Evolutionary conservation across 768 basidiomycete genomes (phyloP).

Genomic region (Psilocybe cubensis): DNA sequence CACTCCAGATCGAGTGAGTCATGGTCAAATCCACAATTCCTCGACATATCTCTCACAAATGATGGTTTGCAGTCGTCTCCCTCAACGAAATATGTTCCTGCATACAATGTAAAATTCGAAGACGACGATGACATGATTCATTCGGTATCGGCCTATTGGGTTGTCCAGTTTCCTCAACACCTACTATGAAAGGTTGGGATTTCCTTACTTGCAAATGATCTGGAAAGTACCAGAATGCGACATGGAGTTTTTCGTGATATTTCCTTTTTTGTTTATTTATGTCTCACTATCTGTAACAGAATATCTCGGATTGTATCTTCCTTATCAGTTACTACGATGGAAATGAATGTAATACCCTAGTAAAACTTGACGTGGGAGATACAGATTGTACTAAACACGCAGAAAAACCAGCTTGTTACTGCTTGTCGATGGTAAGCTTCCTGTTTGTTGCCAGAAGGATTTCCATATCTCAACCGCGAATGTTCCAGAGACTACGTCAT

Average conservation of each 20-base stretch:
- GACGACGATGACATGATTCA: slow-evolving; percentile 89
- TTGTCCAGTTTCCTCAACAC: slow-evolving; percentile 77
- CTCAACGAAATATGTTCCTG: slow-evolving; percentile 53
- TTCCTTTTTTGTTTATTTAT: slow-evolving; percentile 1
- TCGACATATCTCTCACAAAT: background rate
- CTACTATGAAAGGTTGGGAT: slow-evolving; percentile 10
- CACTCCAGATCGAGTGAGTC: slow-evolving; percentile 37
- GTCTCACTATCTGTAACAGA: slow-evolving; percentile 8
- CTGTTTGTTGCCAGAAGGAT: background rate
- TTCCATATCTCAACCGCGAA: background rate
- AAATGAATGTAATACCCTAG: background rate
- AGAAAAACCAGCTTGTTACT: no score
- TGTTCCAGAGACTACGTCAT: background rate
- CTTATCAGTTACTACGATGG: background rate
- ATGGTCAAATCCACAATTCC: background rate
- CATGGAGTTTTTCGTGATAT: background rate
- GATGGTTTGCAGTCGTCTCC: slow-evolving; percentile 27
- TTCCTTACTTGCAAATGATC: background rate
- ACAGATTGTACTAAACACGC: no score
- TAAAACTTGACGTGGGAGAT: background rate
- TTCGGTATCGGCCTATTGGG: slow-evolving; percentile 73
- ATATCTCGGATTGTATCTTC: slow-evolving; percentile 7
- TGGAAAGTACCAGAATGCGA: background rate
- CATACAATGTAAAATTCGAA: slow-evolving; percentile 85
- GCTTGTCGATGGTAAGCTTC: no score